Evolutionary conservation across 2,329 filamentous ascomycete genomes (phyloP).

Genomic region (Graphilbum sp.): DNA sequence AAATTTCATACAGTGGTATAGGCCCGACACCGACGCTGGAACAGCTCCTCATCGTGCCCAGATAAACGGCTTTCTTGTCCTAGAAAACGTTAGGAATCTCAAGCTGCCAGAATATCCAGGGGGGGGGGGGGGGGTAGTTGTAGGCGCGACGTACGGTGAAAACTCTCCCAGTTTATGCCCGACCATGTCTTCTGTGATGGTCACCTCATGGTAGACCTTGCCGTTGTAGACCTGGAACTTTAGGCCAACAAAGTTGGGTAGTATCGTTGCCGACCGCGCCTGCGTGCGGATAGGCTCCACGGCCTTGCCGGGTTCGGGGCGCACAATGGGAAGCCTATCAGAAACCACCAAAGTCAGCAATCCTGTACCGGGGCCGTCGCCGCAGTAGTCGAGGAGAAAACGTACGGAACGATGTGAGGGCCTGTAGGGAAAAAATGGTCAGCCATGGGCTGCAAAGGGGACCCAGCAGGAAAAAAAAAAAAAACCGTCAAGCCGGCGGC

Average conservation of each 20-base stretch:
- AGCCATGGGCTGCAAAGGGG: no score
- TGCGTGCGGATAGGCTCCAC: constrained; percentile 67
- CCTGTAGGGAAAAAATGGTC: constrained; percentile 20
- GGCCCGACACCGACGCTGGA: no score
- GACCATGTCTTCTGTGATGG: constrained; percentile 89
- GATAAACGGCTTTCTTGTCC: constrained; percentile 42
- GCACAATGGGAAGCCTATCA: constrained; percentile 45
- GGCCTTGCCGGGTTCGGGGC: constrained; percentile 41
- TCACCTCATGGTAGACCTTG: constrained; percentile 68
- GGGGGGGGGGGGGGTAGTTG: no score
- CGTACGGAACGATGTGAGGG: constrained; percentile 38
- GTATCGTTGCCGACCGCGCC: constrained; percentile 73
- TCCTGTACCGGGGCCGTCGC: no score
- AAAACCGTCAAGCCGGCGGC: no score
- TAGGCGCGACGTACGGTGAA: constrained; percentile 50
- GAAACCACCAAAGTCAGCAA: constrained; percentile 2
- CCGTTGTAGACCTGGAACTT: constrained; percentile 87
- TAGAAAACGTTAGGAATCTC: no score
- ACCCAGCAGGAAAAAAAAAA: no score
- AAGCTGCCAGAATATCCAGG: no score
- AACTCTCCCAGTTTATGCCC: constrained; percentile 92
- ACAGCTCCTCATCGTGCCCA: no score
- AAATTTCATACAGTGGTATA: no score
- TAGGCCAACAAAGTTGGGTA: constrained; percentile 82
- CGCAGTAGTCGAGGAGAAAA: not conserved